Conservation (phyloP, 1,284 basidiomycete genomes). For the Ganoderma lucidum region DNA sequence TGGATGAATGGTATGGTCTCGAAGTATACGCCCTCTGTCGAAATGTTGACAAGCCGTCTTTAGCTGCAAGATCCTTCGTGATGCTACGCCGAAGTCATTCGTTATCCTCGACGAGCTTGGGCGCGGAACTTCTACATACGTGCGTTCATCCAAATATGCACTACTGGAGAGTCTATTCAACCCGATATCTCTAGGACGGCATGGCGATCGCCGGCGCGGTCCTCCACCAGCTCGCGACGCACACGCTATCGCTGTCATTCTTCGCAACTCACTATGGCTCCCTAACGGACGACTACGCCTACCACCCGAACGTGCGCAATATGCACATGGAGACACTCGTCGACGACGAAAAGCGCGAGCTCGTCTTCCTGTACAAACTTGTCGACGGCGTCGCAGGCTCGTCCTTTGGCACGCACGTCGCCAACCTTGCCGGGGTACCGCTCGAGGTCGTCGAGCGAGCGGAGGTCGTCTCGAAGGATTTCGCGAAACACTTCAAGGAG, state of each 20-base stretch:
- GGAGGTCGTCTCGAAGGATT: conserved; percentile 87
- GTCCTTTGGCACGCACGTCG: conserved; percentile 94
- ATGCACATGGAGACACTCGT: conserved; percentile 96
- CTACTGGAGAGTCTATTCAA: neutral
- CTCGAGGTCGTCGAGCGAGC: conserved; percentile 85
- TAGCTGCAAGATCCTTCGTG: conserved; percentile 90
- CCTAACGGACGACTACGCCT: conserved; percentile 86
- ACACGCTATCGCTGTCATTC: conserved; percentile 86
- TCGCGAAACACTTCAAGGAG: conserved; percentile 86
- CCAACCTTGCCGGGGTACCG: conserved; percentile 87
- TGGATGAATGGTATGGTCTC: conserved; percentile 86
- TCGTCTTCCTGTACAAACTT: conserved; percentile 94
- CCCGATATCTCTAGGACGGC: conserved; percentile 71
- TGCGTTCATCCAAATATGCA: conserved; percentile 47
- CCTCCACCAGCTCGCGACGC: conserved; percentile 90
- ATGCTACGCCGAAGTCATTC: conserved; percentile 90
- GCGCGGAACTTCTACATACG: conserved; percentile 86
- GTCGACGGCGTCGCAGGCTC: conserved; percentile 89
- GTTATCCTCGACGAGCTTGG: conserved; percentile 97
- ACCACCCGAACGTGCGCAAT: conserved; percentile 91
- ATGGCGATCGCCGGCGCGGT: conserved; percentile 98
- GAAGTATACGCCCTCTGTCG: neutral
- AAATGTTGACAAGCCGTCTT: neutral
- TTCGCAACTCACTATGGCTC: conserved; percentile 92
- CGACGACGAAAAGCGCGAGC: conserved; percentile 89